phyloP scores from a whole-genome alignment of 495 filamentous ascomycete species.

The Halenospora varia region DNA sequence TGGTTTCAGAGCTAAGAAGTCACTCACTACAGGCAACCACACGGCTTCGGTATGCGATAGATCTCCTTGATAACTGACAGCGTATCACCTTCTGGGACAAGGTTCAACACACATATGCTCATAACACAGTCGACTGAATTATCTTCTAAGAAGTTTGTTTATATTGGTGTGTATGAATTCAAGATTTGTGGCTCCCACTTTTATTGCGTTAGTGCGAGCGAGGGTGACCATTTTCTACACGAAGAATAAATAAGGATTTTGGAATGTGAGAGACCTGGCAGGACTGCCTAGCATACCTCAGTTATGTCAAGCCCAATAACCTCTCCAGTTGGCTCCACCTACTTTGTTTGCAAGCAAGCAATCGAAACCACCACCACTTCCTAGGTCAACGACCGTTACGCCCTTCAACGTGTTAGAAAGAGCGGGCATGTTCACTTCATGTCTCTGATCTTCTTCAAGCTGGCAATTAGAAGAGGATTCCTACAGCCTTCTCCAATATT shows the following conservation, averaged over 20 bases:
- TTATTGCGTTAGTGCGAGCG: slow-evolving; percentile 39
- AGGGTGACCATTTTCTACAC: slow-evolving; percentile 54
- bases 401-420: slow-evolving; percentile 33
- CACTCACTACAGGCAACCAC: slow-evolving; percentile 59
- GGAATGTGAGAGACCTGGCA: neutral
- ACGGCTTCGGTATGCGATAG: slow-evolving; percentile 54
- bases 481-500: slow-evolving; percentile 67
- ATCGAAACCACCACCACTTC: slow-evolving; percentile 62
- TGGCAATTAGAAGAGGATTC: slow-evolving; percentile 56
- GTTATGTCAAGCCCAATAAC: slow-evolving; percentile 68
- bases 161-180: slow-evolving; percentile 51
- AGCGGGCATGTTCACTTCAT: slow-evolving; percentile 31
- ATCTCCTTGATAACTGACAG: slow-evolving; percentile 56
- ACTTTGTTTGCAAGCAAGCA: slow-evolving; percentile 54
- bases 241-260: neutral
- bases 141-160: slow-evolving; percentile 39
- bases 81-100: slow-evolving; percentile 56
- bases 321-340: slow-evolving; percentile 48
- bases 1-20: slow-evolving; percentile 43
- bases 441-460: slow-evolving; percentile 43
- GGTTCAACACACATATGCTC: slow-evolving; percentile 55
- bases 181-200: slow-evolving; percentile 36
- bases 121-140: slow-evolving; percentile 54
- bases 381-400: slow-evolving; percentile 62
- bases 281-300: slow-evolving; percentile 28